Base-by-base conservation (phyloP, 805 yeast species). In the Blastobotrys mokoenaii region DNA sequence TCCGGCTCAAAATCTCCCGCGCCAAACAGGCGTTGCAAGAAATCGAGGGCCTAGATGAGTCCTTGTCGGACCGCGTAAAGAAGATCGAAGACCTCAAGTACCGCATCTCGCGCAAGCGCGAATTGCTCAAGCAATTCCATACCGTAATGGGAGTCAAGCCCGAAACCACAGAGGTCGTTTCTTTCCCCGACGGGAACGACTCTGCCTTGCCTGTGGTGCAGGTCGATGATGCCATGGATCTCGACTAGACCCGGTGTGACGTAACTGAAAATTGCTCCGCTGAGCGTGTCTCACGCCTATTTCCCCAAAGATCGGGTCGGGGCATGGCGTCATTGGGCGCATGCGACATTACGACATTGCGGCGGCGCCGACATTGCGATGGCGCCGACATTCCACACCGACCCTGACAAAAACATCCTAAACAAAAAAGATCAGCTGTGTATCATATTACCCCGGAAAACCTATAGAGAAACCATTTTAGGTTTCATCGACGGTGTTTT, bases 61-160 rank as follows among this genome's bases (percentile, higher is more conserved):
- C 60, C 41, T 37, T 64, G 11, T 51, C 51, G 3, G 41, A 51
- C 15, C 43, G 56, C 1, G 51, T 58, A 2, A 27, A 43, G 0
- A 55, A 62, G 14, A 63, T 71, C 9, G 40, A 49, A 1, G 51
- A 55, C 0, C 54, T 66, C 16, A 63, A 63, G 30, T 36, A 41
- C 1, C 46, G 29, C 6, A 41, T 32, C 27, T 38, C 38, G 42
- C 45, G 34, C 40, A 43, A 43, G 16, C 35, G 51, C 15, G 38
- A 45, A 32, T 45, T 48, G 16, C 38, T 48, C 11, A 25, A 22
- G 20, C 45, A 41, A 38, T 51, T 49, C 41, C 48, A 43, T 27
- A 36, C 34, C 17, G 52, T 46, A 8, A 51, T 49, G 51, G 46
- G 47, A 4, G 38, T 47, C 29, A 33, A 27, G 35, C 40, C 31